phyloP scores from a whole-genome alignment of 2,329 filamentous ascomycete species.

The Simplicillium aogashimaense region DNA sequence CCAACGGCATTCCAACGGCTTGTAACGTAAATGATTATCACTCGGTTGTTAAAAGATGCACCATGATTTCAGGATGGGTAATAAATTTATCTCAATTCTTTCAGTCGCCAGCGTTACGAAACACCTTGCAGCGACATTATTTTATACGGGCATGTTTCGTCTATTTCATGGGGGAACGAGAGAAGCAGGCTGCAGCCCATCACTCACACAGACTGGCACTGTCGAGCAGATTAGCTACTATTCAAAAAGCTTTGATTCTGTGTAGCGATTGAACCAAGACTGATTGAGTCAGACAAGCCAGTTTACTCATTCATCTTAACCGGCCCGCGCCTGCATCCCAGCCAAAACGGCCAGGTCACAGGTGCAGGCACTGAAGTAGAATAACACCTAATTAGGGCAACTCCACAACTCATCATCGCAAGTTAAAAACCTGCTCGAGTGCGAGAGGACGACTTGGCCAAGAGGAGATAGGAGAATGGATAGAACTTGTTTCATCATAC shows the following conservation, averaged over 20 bases:
- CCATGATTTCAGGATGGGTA: too few species aligned
- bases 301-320: constrained; percentile 57
- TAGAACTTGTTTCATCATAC: constrained; percentile 47
- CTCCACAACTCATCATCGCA: constrained; percentile 69
- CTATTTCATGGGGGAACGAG: too few species aligned
- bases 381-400: constrained; percentile 42
- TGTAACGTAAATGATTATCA: too few species aligned
- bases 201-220: too few species aligned
- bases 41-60: too few species aligned
- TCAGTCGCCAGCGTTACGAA: too few species aligned
- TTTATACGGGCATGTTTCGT: too few species aligned
- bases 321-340: constrained; percentile 34
- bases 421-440: constrained; percentile 40
- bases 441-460: constrained; percentile 64
- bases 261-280: constrained; percentile 8
- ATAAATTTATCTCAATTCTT: too few species aligned
- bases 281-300: constrained; percentile 49
- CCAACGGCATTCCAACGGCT: too few species aligned
- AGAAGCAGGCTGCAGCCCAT: too few species aligned
- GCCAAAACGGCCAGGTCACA: constrained; percentile 47
- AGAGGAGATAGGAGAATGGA: constrained; percentile 65
- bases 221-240: neutral
- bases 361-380: constrained; percentile 45
- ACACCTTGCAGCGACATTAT: too few species aligned
- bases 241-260: neutral